These are phyloP conservation scores for Polysphondylium violaceum DNA, from an alignment of 78 protist genomes.

Conservation along the genomic window DNA sequence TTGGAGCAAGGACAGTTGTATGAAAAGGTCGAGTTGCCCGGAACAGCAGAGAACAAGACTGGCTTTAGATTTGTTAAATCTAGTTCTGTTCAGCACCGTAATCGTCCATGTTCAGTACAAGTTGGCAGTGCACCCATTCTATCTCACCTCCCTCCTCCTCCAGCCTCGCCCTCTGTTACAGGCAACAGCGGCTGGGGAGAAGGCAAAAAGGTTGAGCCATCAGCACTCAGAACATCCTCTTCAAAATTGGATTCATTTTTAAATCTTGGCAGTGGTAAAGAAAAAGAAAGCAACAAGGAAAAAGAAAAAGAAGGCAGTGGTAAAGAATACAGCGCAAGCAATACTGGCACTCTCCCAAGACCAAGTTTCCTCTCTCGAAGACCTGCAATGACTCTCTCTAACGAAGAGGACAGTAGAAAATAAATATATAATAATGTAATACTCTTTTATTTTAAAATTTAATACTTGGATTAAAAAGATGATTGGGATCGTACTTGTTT, in stretches of 20 bases:
- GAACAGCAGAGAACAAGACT: neutral
- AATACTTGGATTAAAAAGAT: neutral
- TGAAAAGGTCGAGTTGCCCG: neutral
- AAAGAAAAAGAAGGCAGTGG: no score
- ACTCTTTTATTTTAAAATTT: no score
- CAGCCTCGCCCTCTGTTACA: neutral
- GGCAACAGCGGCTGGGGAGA: no score
- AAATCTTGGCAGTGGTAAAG: no score
- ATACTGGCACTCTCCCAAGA: neutral
- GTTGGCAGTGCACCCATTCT: neutral
- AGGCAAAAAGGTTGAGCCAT: no score
- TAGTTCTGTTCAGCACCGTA: neutral
- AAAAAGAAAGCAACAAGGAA: no score
- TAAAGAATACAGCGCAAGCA: no score
- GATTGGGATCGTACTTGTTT: neutral
- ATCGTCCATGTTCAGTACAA: constrained; percentile 8
- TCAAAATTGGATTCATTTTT: no score
- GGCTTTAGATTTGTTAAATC: constrained; percentile 34
- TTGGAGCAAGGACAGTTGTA: constrained; percentile 15
- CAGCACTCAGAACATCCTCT: no score
- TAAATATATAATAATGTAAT: no score
- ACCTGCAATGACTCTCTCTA: constrained; percentile 4
- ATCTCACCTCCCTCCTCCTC: constrained; percentile 32
- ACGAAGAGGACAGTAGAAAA: no score
- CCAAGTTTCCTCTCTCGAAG: constrained; percentile 6